phyloP scores from a whole-genome alignment of 1,284 basidiomycete species.

The Puccinia brachypodii region DNA sequence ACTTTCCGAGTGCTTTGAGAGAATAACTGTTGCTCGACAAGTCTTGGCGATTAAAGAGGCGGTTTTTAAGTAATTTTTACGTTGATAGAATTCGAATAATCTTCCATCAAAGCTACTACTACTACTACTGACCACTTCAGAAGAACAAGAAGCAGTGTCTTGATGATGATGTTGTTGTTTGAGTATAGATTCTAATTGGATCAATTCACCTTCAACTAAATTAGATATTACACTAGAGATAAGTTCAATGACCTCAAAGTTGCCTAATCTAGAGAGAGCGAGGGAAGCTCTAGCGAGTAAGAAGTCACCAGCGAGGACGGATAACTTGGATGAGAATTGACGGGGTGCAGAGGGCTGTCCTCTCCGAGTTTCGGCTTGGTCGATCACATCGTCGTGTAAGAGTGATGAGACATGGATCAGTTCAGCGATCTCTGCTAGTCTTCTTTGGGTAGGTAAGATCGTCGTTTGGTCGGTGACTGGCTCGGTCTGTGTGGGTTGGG shows the following conservation, averaged over 20 bases:
- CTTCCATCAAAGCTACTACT: constrained; percentile 59
- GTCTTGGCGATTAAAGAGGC: constrained; percentile 94
- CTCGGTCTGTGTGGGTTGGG: not conserved
- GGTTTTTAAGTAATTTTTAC: constrained; percentile 94
- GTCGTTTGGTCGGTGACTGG: not conserved
- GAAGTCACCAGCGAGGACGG: constrained; percentile 93
- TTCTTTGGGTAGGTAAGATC: constrained; percentile 78
- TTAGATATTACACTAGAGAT: constrained; percentile 90
- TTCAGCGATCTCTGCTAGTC: constrained; percentile 93
- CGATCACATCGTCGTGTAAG: constrained; percentile 93
- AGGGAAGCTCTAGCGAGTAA: constrained; percentile 87
- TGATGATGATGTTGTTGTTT: not conserved
- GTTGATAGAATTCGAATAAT: constrained; percentile 82
- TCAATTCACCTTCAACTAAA: constrained; percentile 92
- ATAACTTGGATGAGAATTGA: constrained; percentile 91
- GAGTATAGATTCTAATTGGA: constrained; percentile 67
- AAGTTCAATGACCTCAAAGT: constrained; percentile 86
- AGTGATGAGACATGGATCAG: constrained; percentile 98
- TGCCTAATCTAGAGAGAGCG: constrained; percentile 80
- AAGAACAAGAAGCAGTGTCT: not conserved
- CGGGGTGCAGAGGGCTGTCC: constrained; percentile 79
- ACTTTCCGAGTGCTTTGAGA: constrained; percentile 57
- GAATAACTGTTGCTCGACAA: constrained; percentile 78
- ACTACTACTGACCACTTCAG: too few species aligned
- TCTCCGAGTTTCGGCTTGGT: constrained; percentile 77